Percentiles rank a stretch among this genome's conserved stretches.
These are phyloP conservation scores for Kazachstania africana DNA, from an alignment of 805 yeast species.

Conservation along the genomic window DNA sequence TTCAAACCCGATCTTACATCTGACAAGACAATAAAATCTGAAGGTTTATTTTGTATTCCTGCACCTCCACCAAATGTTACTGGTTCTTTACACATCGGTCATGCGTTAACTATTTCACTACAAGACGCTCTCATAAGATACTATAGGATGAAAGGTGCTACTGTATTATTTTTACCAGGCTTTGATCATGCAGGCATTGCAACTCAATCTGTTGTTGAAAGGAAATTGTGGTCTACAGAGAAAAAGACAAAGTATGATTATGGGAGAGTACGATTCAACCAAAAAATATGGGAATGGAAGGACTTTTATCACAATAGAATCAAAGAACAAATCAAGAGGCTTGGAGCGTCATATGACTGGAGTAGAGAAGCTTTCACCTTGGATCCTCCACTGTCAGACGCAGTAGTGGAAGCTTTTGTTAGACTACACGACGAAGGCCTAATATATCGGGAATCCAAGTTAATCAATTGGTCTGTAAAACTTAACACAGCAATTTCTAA, in stretches of 20 bases:
- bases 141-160: conserved; percentile 93
- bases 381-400: conserved; percentile 58
- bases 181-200: conserved; percentile 99
- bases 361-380: conserved; percentile 83
- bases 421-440: conserved; percentile 85
- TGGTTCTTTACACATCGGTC: conserved; percentile 96
- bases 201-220: conserved; percentile 95
- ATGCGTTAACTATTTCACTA: conserved; percentile 85
- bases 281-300: conserved; percentile 95
- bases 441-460: conserved; percentile 81
- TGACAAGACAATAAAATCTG: conserved; percentile 38
- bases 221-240: conserved; percentile 77
- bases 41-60: conserved; percentile 78
- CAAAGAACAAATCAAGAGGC: conserved; percentile 64
- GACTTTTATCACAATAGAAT: conserved; percentile 78
- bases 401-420: conserved; percentile 86
- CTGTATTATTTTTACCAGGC: conserved; percentile 86
- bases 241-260: conserved; percentile 82
- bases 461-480: conserved; percentile 92
- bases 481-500: conserved; percentile 90
- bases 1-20: conserved; percentile 65
- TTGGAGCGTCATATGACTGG: conserved; percentile 98
- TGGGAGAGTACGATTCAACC: conserved; percentile 80
- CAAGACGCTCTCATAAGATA: conserved; percentile 87
- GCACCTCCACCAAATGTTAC: conserved; percentile 98